A percentile compares a stretch with the other conserved stretches of the same genome.
Conservation (phyloP, 1,284 basidiomycete species). For the Cryptococcus floricola region DNA sequence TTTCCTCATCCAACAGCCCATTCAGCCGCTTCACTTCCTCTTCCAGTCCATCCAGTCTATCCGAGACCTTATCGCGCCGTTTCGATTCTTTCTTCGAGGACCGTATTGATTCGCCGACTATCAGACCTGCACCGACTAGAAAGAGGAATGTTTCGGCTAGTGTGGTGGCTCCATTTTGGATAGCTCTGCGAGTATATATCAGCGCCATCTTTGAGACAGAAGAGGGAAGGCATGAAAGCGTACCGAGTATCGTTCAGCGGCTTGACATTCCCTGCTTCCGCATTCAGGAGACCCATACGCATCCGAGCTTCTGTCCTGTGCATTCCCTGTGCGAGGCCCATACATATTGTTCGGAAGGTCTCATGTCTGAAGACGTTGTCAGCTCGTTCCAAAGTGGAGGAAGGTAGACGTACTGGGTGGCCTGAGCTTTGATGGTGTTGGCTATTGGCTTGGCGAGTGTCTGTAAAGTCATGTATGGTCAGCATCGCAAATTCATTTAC, state of each 20-base stretch:
- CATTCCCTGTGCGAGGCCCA: slow-evolving; percentile 66
- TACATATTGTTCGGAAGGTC: slow-evolving; percentile 68
- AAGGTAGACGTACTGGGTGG: slow-evolving; percentile 61
- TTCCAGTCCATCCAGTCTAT: slow-evolving; percentile 58
- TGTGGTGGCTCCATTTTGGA: slow-evolving; percentile 81
- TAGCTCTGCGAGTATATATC: slow-evolving; percentile 58
- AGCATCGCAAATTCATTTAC: background rate
- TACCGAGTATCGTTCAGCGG: slow-evolving; percentile 79
- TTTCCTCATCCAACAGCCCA: slow-evolving; percentile 17
- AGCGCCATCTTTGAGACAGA: background rate
- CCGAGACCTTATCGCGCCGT: slow-evolving; percentile 69
- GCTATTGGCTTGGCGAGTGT: slow-evolving; percentile 83
- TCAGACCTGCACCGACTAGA: slow-evolving; percentile 67
- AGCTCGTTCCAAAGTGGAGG: background rate
- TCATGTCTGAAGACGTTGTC: slow-evolving; percentile 59
- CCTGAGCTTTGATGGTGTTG: slow-evolving; percentile 67
- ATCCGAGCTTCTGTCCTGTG: slow-evolving; percentile 72
- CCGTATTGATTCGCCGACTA: slow-evolving; percentile 74
- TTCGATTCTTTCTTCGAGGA: slow-evolving; percentile 68
- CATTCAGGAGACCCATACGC: slow-evolving; percentile 73
- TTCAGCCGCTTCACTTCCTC: slow-evolving; percentile 50
- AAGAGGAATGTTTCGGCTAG: slow-evolving; percentile 85
- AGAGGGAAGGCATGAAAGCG: slow-evolving; percentile 24
- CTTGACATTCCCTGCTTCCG: slow-evolving; percentile 68
- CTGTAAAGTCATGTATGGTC: slow-evolving; percentile 49